Percentiles rank a stretch among this genome's conserved stretches.
phyloP scores from a whole-genome alignment of 2,329 filamentous ascomycete species.

The Pseudocercospora pini-densiflorae region DNA sequence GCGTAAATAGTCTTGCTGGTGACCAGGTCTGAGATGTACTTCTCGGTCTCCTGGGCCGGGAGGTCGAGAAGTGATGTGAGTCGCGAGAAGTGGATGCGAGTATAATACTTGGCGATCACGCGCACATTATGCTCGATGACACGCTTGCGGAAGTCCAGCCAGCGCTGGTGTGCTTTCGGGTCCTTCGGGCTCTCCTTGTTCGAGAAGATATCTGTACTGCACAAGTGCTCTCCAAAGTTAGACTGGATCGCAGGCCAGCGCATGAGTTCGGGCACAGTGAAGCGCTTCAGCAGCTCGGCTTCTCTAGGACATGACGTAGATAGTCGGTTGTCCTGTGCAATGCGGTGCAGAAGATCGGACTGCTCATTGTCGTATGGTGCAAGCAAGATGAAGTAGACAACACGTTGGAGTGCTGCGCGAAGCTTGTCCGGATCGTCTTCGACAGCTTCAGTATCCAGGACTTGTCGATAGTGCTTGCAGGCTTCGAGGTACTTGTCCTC shows the following conservation, averaged over 20 bases:
- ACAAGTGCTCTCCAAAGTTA: constrained; percentile 86
- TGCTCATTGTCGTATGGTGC: constrained; percentile 98
- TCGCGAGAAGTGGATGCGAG: constrained; percentile 89
- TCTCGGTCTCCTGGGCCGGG: constrained; percentile 94
- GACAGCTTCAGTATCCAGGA: constrained; percentile 93
- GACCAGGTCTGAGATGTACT: constrained; percentile 97
- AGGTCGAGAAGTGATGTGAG: constrained; percentile 90
- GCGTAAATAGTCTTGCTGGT: constrained; percentile 98
- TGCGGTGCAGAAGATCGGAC: constrained; percentile 92
- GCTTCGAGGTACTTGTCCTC: constrained; percentile 96
- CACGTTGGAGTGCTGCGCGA: constrained; percentile 82
- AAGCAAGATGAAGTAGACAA: constrained; percentile 97
- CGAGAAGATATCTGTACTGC: constrained; percentile 84
- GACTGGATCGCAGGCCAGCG: constrained; percentile 93
- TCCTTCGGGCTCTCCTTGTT: constrained; percentile 65
- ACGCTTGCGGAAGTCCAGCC: constrained; percentile 94
- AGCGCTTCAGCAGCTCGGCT: constrained; percentile 85
- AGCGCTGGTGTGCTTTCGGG: constrained; percentile 80
- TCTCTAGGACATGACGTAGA: constrained; percentile 62
- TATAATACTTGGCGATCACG: constrained; percentile 98
- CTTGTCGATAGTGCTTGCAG: constrained; percentile 98
- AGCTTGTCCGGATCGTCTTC: constrained; percentile 88
- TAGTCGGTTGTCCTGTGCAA: constrained; percentile 83
- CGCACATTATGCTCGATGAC: constrained; percentile 99
- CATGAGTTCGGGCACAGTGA: constrained; percentile 96